phyloP scores from a whole-genome alignment of 768 basidiomycete genomes.

The Myochromella boudieri region DNA sequence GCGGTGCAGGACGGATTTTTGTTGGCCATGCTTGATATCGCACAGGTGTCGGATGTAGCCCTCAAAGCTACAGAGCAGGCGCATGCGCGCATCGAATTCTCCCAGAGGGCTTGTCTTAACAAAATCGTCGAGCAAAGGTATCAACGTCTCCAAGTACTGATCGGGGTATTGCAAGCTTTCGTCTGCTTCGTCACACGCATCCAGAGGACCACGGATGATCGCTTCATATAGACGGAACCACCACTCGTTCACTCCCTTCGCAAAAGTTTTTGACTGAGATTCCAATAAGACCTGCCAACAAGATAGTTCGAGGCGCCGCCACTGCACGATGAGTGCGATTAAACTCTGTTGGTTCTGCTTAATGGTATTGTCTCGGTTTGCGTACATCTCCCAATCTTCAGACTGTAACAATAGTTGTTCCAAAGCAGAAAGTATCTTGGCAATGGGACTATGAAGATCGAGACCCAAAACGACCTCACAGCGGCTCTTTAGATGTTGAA shows the following conservation, averaged over 20 bases:
- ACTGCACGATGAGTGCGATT: slow-evolving; percentile 75
- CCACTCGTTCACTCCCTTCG: slow-evolving; percentile 56
- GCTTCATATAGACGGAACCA: slow-evolving; percentile 92
- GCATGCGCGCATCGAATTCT: slow-evolving; percentile 70
- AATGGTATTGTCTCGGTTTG: slow-evolving; percentile 88
- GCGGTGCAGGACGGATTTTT: slow-evolving; percentile 39
- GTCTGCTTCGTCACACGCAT: slow-evolving; percentile 36
- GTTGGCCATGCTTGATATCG: slow-evolving; percentile 25
- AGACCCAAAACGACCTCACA: slow-evolving; percentile 66
- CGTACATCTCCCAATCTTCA: slow-evolving; percentile 96
- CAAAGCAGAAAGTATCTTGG: slow-evolving; percentile 76
- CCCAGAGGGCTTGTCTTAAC: slow-evolving; percentile 77
- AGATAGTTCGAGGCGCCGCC: slow-evolving; percentile 87
- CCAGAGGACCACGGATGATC: slow-evolving; percentile 60
- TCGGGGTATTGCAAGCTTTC: slow-evolving; percentile 34
- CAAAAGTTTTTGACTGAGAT: slow-evolving; percentile 60
- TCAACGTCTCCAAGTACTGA: slow-evolving; percentile 60
- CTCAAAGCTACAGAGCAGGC: slow-evolving; percentile 69
- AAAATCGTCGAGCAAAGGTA: slow-evolving; percentile 82
- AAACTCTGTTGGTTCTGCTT: slow-evolving; percentile 63
- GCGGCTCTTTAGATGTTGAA: slow-evolving; percentile 77
- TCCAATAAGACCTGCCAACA: slow-evolving; percentile 85
- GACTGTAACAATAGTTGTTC: slow-evolving; percentile 86
- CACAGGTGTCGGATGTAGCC: slow-evolving; percentile 42
- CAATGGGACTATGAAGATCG: slow-evolving; percentile 68